phyloP scores from a whole-genome alignment of 495 filamentous ascomycete species.

The Ascobolus immersus region DNA sequence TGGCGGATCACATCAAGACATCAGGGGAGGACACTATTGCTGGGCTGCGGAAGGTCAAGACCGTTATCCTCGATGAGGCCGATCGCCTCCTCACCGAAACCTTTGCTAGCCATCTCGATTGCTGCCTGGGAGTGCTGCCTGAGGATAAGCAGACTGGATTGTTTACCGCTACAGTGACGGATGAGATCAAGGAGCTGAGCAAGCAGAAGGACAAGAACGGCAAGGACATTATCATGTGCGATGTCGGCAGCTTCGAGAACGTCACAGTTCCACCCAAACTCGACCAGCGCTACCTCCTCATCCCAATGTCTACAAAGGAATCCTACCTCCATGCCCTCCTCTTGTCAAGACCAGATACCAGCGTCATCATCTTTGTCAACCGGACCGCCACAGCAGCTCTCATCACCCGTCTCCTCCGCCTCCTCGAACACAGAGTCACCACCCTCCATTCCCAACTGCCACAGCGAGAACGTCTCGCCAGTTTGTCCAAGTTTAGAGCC shows the following conservation, averaged over 20 bases:
- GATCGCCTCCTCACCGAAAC: conserved; percentile 45
- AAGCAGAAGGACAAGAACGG: conserved; percentile 39
- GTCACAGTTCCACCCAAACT: conserved; percentile 52
- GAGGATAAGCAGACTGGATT: conserved; percentile 47
- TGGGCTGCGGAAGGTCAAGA: conserved; percentile 47
- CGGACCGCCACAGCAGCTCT: conserved; percentile 67
- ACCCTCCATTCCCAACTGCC: conserved; percentile 65
- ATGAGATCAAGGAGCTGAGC: conserved; percentile 67
- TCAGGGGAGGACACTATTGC: conserved; percentile 74
- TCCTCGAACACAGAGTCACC: conserved; percentile 72
- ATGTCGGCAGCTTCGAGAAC: conserved; percentile 46
- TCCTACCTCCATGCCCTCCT: conserved; percentile 81
- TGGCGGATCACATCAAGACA: conserved; percentile 78
- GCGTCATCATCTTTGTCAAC: conserved; percentile 85
- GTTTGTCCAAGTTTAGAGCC: conserved; percentile 76
- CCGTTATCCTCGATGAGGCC: conserved; percentile 89
- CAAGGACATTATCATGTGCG: conserved; percentile 57
- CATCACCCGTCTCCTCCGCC: conserved; percentile 58
- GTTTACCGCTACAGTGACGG: conserved; percentile 90
- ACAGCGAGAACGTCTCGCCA: conserved; percentile 57
- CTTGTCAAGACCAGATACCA: conserved; percentile 42
- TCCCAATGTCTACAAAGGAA: conserved; percentile 73
- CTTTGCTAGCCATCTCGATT: conserved; percentile 40
- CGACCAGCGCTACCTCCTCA: conserved; percentile 58
- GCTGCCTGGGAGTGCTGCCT: conserved; percentile 57